Evolutionary conservation across 495 filamentous ascomycete genomes (phyloP).

Genomic region (Collariella sp.): DNA sequence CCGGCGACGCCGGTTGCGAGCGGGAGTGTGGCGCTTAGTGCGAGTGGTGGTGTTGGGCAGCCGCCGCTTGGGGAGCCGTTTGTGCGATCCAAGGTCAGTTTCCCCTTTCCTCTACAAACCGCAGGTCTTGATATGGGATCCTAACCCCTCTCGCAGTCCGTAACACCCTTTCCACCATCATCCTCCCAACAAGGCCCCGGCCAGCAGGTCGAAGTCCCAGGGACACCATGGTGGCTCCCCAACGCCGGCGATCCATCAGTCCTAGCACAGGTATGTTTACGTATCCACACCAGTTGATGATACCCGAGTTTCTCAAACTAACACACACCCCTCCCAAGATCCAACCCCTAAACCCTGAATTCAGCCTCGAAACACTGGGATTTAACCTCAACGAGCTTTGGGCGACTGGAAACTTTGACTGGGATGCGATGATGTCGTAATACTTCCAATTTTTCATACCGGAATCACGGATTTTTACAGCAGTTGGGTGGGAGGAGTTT

Average conservation of each 20-base stretch:
- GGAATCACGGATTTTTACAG: no score
- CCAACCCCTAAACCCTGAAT: slow-evolving; percentile 19
- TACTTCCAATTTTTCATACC: no score
- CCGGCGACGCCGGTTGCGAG: not conserved
- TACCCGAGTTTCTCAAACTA: not conserved
- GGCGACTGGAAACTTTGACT: slow-evolving; percentile 22
- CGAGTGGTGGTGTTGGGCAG: not conserved
- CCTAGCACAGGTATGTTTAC: slow-evolving; percentile 14
- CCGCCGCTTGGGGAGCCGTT: slow-evolving; percentile 13
- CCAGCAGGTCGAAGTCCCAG: slow-evolving; percentile 18
- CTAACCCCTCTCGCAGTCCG: slow-evolving; percentile 13
- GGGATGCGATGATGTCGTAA: slow-evolving; percentile 15
- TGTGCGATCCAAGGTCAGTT: slow-evolving; percentile 20
- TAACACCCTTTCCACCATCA: slow-evolving; percentile 21
- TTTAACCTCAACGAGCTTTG: slow-evolving; percentile 30
- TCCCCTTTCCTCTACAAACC: not conserved
- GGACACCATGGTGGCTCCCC: slow-evolving; percentile 26
- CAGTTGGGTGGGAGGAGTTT: no score
- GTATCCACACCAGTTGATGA: not conserved
- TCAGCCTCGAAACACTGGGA: slow-evolving; percentile 23
- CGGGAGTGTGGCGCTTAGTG: not conserved
- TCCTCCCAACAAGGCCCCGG: slow-evolving; percentile 4
- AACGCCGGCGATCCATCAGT: slow-evolving; percentile 19
- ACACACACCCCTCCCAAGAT: not conserved
- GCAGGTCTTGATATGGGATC: not conserved